Evolutionary conservation across 352 stramenopile genomes (phyloP), one percentile per base, ranked within the genome.

Genomic region (Discostella stelligera): DNA sequence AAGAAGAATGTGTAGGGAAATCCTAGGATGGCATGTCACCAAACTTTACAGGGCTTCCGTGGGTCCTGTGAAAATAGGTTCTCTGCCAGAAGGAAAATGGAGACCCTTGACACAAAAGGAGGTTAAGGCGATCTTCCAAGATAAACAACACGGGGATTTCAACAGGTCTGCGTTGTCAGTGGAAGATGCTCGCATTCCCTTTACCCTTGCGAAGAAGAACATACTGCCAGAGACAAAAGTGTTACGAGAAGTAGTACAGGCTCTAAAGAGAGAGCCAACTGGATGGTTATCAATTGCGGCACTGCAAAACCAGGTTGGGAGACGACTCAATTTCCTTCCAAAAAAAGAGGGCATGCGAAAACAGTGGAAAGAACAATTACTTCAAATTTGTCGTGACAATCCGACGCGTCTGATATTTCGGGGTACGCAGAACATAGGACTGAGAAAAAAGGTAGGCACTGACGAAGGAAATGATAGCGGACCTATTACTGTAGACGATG

Each of bases 1-100:
- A 61, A 77, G 84, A 71, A 75, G 88, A 50, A 86, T 91, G 73
- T 88, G 79, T 59, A 50, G 77, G 32, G 82, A 90, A 53, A 46
- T 92, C 16, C 56, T 90, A n/a, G 86, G 84, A 8, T 84, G 75
- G 55, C 79, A 91, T 71, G 83, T 92, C 11, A 58, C 82, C 11
- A 66, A 71, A 32, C 54, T 93, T 2, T 53, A 81, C 18, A 60
- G 88, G 44, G 74, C 80, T n/a, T 49, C 79, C n/a, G 82, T 93
- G 61, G 88, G 88, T 53, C 67, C 72, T 18, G 80, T 92, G 32
- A 50, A 79, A 30, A 63, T 90, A 23, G 74, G 54, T 56, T 56
- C 52, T 23, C 64, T 88, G 46, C 74, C 74, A 30, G 66, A 80
- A 61, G 84, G 78, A 11, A 82, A 83, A 61, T 91, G 86, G 86